Evolutionary conservation across 2,329 filamentous ascomycete genomes (phyloP).

Genomic region (Pseudocercospora ulei): DNA sequence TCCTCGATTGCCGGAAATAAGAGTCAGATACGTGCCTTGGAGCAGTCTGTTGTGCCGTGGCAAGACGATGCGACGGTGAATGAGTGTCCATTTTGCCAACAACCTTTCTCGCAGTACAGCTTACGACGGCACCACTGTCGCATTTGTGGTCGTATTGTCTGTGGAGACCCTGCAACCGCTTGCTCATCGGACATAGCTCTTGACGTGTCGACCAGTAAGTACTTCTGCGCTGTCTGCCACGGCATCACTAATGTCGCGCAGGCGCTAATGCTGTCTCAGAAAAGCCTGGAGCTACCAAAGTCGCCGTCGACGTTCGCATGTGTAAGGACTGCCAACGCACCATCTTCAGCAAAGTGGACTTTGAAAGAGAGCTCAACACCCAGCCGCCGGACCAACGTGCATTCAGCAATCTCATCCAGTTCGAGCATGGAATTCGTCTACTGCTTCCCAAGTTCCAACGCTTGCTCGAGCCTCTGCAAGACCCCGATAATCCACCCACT

Average conservation of each 20-base stretch:
- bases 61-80: constrained; percentile 75
- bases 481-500: constrained; percentile 55
- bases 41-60: constrained; percentile 82
- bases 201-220: constrained; percentile 58
- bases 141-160: constrained; percentile 86
- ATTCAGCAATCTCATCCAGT: constrained; percentile 75
- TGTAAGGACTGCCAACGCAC: constrained; percentile 77
- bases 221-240: constrained; percentile 9
- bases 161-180: constrained; percentile 70
- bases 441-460: constrained; percentile 78
- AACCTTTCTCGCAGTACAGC: constrained; percentile 87
- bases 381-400: constrained; percentile 67
- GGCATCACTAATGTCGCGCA: constrained; percentile 24
- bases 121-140: constrained; percentile 91
- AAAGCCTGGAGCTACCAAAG: constrained; percentile 42
- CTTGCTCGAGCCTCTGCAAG: constrained; percentile 62
- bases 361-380: constrained; percentile 56
- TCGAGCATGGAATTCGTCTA: constrained; percentile 74
- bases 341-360: constrained; percentile 65
- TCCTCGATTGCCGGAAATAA: constrained; percentile 55
- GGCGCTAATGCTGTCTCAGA: constrained; percentile 34
- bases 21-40: constrained; percentile 61
- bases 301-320: constrained; percentile 76
- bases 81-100: constrained; percentile 87
- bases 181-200: constrained; percentile 80